These are phyloP conservation scores for Hibiscus syriacus DNA, from an alignment of 345 rosid genomes.

Conservation along the genomic window DNA sequence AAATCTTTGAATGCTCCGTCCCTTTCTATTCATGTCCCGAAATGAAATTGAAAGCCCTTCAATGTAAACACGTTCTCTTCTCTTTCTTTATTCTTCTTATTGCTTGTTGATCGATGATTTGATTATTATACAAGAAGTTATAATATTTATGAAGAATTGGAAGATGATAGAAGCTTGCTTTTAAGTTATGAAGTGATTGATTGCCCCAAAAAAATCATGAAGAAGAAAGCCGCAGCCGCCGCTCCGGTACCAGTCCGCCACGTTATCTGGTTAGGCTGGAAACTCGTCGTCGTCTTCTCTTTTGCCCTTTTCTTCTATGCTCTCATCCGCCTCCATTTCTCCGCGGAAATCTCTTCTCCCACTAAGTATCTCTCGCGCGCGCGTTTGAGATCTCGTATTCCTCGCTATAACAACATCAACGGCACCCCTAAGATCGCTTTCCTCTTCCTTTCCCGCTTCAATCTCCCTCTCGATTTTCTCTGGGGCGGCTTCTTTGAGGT, in stretches of 20 bases:
- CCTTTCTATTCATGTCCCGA: too few species aligned
- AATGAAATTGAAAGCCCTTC: too few species aligned
- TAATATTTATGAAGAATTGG: not conserved
- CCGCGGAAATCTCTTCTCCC: constrained; percentile 14
- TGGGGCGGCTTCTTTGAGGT: constrained; percentile 80
- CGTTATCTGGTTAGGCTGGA: constrained; percentile 55
- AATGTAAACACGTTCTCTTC: too few species aligned
- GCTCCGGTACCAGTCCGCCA: constrained; percentile 23
- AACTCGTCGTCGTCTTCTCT: constrained; percentile 46
- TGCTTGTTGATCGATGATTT: not conserved
- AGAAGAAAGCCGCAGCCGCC: constrained; percentile 35
- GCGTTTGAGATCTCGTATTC: constrained; percentile 29
- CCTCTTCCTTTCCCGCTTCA: constrained; percentile 47
- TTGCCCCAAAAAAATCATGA: constrained; percentile 26
- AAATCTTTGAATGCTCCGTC: too few species aligned
- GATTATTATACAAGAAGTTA: constrained; percentile 25
- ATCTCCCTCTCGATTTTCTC: constrained; percentile 61
- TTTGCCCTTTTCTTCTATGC: constrained; percentile 42
- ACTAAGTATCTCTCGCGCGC: constrained; percentile 19
- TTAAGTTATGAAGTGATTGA: not conserved
- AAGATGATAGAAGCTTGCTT: not conserved
- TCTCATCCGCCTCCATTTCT: constrained; percentile 40
- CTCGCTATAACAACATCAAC: constrained; percentile 18
- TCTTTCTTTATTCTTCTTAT: not conserved
- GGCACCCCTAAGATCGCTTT: constrained; percentile 62